Base-by-base conservation (phyloP, 2,329 filamentous ascomycete species). In the Chrysoporthe deuterocubensis region DNA sequence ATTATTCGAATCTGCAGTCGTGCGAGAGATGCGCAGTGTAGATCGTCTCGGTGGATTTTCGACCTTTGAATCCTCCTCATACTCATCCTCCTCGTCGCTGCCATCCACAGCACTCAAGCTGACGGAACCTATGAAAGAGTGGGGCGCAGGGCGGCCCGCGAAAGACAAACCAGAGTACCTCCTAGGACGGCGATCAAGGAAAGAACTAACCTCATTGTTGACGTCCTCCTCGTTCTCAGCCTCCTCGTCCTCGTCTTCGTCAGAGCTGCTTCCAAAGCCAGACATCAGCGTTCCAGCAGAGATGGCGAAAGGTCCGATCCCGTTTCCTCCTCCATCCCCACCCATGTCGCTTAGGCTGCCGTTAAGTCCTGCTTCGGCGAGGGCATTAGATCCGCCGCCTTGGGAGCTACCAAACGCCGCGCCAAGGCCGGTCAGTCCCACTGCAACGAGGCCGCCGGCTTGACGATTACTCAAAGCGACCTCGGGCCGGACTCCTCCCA, bases 191-290 rank as follows among this genome's bases (percentile, higher is more conserved):
- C 58, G 59, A 59, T 64, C 64, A 66, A 67, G 34, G 59, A 56
- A 68, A 63, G n/a, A 62, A 84, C 88, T 86, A 81, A 90, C 88
- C 88, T 90, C 88, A 71, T 84, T 89, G 75, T 86, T 87, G 50
- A 88, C 87, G 70, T 93, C 91, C 73, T 93, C 91, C 72, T 95
- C 90, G 72, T 91, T 91, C 67, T 93, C 92, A 69, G 97, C 93
- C 81, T 93, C 92, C 71, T 97, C 95, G 74, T 97, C 95, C 71
- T 98, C 96, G 72, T 98, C 96, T 79, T 97, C 95, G 73, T 97
- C 94, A 75, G 94, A 97, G 61, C 92, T 96, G 80, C 94, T 97
- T 76, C 93, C 94, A 80, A 98, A 98, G 64, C 94, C 94, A 76
- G 92, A 95, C 80, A 96, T 87, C 69, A 97, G 82, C 42, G 92